These are phyloP conservation scores for Solanum hybrid DNA, from an alignment of 305 asterid genomes.

Conservation along the genomic window DNA sequence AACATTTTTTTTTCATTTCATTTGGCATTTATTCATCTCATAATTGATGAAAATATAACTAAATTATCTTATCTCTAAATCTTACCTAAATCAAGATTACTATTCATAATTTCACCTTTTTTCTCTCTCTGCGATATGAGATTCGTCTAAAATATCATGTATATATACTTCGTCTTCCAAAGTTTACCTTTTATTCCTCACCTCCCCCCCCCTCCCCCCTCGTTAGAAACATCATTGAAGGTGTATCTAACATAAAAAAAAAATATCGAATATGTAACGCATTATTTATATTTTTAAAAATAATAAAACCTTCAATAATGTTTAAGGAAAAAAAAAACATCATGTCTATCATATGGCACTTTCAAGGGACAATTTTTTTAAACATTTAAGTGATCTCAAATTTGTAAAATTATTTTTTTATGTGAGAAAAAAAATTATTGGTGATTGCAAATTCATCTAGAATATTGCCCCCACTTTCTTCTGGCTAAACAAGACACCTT, in stretches of 20 bases:
- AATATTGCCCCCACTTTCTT: background rate
- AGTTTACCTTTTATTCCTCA: background rate
- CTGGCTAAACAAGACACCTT: background rate
- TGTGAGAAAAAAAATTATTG: background rate
- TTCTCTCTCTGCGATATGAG: background rate
- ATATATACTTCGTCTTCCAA: background rate
- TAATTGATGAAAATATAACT: too few species aligned
- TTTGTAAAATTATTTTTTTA: background rate
- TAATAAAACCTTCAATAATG: background rate
- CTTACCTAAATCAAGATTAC: background rate
- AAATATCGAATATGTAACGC: too few species aligned
- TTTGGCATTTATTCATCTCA: too few species aligned
- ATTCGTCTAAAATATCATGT: background rate
- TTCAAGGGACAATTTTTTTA: background rate
- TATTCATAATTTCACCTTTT: too few species aligned
- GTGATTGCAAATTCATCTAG: background rate
- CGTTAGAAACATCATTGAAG: background rate
- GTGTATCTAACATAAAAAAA: background rate
- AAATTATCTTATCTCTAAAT: background rate
- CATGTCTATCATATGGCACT: background rate
- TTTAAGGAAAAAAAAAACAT: background rate
- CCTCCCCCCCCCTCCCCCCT: too few species aligned
- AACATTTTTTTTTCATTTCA: background rate
- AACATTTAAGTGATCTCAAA: background rate
- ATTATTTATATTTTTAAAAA: background rate